phyloP scores from a whole-genome alignment of 192 early-diverging fungal species.

The Backusella circina region DNA sequence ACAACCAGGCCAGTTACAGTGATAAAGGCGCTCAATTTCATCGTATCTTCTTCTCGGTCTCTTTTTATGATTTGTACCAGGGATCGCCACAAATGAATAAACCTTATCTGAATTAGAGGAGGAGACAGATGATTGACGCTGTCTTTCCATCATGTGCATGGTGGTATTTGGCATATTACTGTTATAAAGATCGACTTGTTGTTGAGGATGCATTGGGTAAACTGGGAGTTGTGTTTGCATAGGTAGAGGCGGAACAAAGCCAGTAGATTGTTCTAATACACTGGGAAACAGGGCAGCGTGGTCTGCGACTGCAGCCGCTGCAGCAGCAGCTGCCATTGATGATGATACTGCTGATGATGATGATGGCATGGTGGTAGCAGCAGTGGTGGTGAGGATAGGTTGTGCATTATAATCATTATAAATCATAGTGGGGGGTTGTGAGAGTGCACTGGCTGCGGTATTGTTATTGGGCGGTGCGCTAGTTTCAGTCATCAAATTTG shows the following conservation, averaged over 20 bases:
- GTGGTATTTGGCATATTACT: neutral
- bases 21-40: conserved; percentile 58
- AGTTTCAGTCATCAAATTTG: conserved; percentile 6
- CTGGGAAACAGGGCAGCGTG: neutral
- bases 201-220: neutral
- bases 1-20: conserved; percentile 51
- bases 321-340: neutral
- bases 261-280: neutral
- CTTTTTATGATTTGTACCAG: conserved; percentile 54
- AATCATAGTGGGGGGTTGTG: neutral
- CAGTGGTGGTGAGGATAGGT: neutral
- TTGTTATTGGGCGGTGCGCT: neutral
- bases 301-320: neutral
- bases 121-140: conserved; percentile 1
- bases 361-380: neutral
- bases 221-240: neutral
- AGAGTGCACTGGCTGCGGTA: neutral
- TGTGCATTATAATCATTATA: conserved; percentile 1
- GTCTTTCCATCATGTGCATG: neutral
- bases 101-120: conserved; percentile 14
- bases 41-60: conserved; percentile 54
- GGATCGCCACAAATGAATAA: conserved; percentile 45
- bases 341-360: neutral
- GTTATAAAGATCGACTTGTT: neutral
- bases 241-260: neutral